Base-by-base conservation (phyloP, 2,329 filamentous ascomycete species). In the Macrophomina pseudophaseolina region DNA sequence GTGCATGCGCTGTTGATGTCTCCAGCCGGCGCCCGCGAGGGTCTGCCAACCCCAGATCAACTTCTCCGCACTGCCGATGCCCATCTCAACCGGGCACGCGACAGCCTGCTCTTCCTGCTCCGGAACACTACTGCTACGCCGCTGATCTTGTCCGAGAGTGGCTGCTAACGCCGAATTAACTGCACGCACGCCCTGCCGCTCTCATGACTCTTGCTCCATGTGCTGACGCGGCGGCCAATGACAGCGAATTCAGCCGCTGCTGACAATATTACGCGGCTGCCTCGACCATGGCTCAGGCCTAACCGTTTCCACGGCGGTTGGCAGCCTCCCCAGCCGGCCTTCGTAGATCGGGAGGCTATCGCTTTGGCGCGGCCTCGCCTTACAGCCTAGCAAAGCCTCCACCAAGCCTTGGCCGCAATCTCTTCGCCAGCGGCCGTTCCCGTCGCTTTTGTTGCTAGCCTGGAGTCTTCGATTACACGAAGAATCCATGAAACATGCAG, bases 81-180 rank as follows among this genome's bases (percentile, higher is more conserved):
- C 16, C 93, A 30, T 33, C 30, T 35, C 12, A 16, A 53, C 23
- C 28, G 51, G 8, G 51, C 51, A 53, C 51, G 51, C 28, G 51
- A 53, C 51, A 16, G 30, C 51, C 51, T 53, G 51, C 51, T 33
- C 30, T 5, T 46, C 12, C 40, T 48, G 42, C 23, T n/a, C 11
- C 18, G 54, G n/a, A 32, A 14, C n/a, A 44, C 9, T 4, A 30
- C 30, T 9, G 44, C 12, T 16, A 11, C 9, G 28, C 9, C 46
- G 58, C 58, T 18, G 58, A 49, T 60, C 56, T 18, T 33, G 14
- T 60, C 40, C 42, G n/a, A 28, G 28, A 30, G 38, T 12, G 23
- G 54, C 12, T 42, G 18, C 4, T 59, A 32, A 40, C 16, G 56
- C 56, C 56, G 56, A 60, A 32, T 11, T 4, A 44, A 40, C 23